Base-by-base conservation (phyloP, 2,329 filamentous ascomycete species). In the Cladosporium austrohemisphaericum region DNA sequence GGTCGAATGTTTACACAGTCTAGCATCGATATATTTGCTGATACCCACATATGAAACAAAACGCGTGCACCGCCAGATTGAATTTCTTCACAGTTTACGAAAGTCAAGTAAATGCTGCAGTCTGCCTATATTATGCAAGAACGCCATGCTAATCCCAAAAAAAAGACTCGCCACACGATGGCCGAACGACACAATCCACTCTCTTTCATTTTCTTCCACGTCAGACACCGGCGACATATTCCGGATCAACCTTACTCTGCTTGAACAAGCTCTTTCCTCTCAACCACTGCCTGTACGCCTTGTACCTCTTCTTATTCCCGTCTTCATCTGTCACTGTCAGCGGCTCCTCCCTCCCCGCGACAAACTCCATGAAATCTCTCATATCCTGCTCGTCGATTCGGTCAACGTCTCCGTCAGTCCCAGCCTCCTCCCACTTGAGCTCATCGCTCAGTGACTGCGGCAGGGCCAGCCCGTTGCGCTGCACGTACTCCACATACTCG, bases 211-310 rank as follows among this genome's bases (percentile, higher is more conserved):
- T 35, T 8, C 5, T n/a, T 16, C 6, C 19, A 8, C 19, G 8
- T 45, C 41, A 51, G 14, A 51, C 25, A 19, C 43, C 41, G 38
- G 38, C 46, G 44, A 45, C 49, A 51, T 64, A 76, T 63, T 76
- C 73, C 1, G 73, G 73, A 68, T 76, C 74, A 31, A 76, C 71
- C 58, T 76, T 76, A 53, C 73, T 76, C 75, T 96, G 91, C 71
- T 97, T 97, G 68, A 97, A 97, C 61, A 97, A 78, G 61, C 89
- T 95, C 74, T 96, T 97, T 14, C 92, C 92, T 54, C 84, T 80
- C 63, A 98, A 75, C 92, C 93, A 98, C 70, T 96, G 94, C 61
- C 85, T 76, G 70, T 98, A 98, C 8, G 91, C 88, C 71, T 95
- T 97, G 69, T 98, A 98, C 59, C 93, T 77, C 77, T 97, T 96